phyloP scores from a whole-genome alignment of 306 rosid genomes.

The Macrotyloma uniflorum region DNA sequence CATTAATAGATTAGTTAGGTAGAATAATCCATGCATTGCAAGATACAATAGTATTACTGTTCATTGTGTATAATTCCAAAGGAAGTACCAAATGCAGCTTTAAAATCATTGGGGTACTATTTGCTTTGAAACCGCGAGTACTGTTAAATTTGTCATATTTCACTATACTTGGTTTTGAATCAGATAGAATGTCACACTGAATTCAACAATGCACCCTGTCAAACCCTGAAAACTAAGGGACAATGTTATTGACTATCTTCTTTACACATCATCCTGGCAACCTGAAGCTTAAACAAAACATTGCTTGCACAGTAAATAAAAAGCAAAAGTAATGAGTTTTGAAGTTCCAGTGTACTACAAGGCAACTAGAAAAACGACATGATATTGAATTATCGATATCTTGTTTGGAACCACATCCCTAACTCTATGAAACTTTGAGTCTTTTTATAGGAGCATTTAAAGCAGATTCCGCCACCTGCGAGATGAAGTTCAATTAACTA shows the following conservation, averaged over 20 bases:
- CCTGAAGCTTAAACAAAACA: constrained; percentile 83
- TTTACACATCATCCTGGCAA: constrained; percentile 53
- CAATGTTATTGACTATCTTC: constrained; percentile 39
- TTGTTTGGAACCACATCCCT: constrained; percentile 98
- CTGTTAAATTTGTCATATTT: not conserved
- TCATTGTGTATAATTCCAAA: not conserved
- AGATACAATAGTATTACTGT: not conserved
- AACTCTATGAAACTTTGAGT: constrained; percentile 75
- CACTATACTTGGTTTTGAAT: not conserved
- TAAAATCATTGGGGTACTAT: not conserved
- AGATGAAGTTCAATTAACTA: constrained; percentile 22
- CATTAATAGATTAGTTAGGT: too few relatives aligned
- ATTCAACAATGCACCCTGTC: not conserved
- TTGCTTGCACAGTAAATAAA: constrained; percentile 61
- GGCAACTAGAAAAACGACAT: constrained; percentile 11
- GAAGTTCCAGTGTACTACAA: not conserved
- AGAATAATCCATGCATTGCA: not conserved
- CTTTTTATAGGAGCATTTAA: constrained; percentile 63
- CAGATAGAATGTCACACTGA: not conserved
- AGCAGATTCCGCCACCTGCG: constrained; percentile 85
- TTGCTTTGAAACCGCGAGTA: not conserved
- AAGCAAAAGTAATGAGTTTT: not conserved
- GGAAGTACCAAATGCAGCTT: too few relatives aligned
- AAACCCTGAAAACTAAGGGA: constrained; percentile 23
- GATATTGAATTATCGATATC: constrained; percentile 48